Evolutionary conservation across 2,329 filamentous ascomycete genomes (phyloP).

Genomic region (Mollisia scopiformis): DNA sequence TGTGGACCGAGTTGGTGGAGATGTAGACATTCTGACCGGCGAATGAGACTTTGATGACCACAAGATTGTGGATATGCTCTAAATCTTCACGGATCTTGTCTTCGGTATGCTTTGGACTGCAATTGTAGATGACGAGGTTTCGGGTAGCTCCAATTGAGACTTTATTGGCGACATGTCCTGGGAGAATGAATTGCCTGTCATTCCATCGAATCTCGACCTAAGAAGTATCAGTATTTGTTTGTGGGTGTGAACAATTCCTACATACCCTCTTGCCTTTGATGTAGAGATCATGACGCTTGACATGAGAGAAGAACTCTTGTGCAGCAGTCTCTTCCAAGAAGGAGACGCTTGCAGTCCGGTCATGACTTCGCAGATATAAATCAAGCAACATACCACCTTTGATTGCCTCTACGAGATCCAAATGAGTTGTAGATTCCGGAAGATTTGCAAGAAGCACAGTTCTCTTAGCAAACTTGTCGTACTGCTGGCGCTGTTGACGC

Average conservation of each 20-base stretch:
- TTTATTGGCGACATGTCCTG: constrained; percentile 64
- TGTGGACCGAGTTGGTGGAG: constrained; percentile 76
- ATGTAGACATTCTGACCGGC: constrained; percentile 64
- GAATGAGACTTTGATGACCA: constrained; percentile 68
- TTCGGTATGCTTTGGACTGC: constrained; percentile 61
- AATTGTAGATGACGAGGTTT: constrained; percentile 71
- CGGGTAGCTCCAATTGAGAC: constrained; percentile 69
- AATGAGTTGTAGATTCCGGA: constrained; percentile 62
- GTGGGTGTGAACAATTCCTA: background rate
- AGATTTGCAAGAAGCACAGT: constrained; percentile 68
- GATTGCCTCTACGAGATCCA: constrained; percentile 65
- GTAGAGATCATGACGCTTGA: constrained; percentile 67
- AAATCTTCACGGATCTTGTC: constrained; percentile 70
- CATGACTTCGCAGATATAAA: constrained; percentile 61
- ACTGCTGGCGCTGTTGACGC: constrained; percentile 25
- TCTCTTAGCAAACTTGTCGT: constrained; percentile 44
- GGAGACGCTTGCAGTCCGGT: constrained; percentile 67
- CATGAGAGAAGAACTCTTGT: constrained; percentile 65
- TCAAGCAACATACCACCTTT: constrained; percentile 74
- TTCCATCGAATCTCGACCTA: constrained; percentile 73
- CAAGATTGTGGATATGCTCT: constrained; percentile 80
- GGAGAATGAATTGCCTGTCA: constrained; percentile 69
- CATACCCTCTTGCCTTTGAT: constrained; percentile 69
- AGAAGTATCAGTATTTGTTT: background rate
- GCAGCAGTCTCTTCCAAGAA: constrained; percentile 69